Base-by-base conservation (phyloP, 2,329 filamentous ascomycete genomes). In the Coniochaeta hoffmannii region DNA sequence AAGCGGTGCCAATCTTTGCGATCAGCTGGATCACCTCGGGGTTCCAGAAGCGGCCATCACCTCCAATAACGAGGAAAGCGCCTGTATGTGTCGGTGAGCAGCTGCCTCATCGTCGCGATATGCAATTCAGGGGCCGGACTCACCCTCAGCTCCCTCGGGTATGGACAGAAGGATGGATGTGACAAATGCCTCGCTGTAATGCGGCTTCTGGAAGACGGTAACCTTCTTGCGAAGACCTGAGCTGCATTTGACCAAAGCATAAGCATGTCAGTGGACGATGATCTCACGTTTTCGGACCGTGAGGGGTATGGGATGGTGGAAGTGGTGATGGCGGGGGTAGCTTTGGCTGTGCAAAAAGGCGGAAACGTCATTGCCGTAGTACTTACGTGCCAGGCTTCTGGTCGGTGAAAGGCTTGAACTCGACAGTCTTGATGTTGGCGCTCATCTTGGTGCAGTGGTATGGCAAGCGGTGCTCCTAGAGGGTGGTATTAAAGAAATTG, bases 371-470 rank as follows among this genome's bases (percentile, higher is more conserved):
- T 46, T 26, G 41, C 26, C 14, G n/a, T 10, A 26, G 26, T 64
- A 91, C 93, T 75, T 85, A 97, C 93, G 93, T 97, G 83, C 93
- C 93, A 62, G 93, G 91, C 82, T 99, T 99, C 83, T 99, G 94
- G 82, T 97, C 94, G 61, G 87, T 81, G 75, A 94, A 97, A 58
- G 92, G 84, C 72, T 85, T 85, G 73, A 96, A 85, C 64, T 88
- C 82, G 67, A 97, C 89, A 55, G 87, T 90, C 74, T 89, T 82
- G 73, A 79, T 70, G 62, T 89, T 82, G 73, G 79, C 69, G 62
- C 76, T 75, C 90, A 96, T 94, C 68, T 61, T 80, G 69, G 32
- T 28, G 22, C 15, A n/a, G 11, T 38, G 4, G 6, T 22, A 26
- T 4, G n/a, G 14, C 14, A 34, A 17, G 14, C 10, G n/a, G 19